These are phyloP conservation scores for Cinchona pubescens DNA, from an alignment of 257 asterid species.

Conservation along the genomic window DNA sequence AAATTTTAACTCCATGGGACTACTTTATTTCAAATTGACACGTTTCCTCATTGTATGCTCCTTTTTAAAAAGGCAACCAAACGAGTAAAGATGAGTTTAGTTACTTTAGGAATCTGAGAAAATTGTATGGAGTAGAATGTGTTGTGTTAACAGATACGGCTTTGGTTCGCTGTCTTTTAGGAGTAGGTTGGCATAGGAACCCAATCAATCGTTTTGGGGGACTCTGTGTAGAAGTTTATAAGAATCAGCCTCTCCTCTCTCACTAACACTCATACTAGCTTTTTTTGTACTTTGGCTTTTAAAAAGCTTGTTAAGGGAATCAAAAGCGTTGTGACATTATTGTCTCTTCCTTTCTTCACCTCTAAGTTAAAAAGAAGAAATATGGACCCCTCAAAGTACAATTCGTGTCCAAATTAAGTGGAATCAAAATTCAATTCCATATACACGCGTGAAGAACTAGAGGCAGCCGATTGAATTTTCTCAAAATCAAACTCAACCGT, in stretches of 20 bases:
- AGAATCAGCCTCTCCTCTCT: background rate
- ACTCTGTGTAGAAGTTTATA: background rate
- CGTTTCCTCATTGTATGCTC: background rate
- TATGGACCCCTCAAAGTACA: background rate
- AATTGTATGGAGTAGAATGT: background rate
- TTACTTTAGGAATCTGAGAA: background rate
- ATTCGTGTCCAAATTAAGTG: background rate
- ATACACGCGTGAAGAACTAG: background rate
- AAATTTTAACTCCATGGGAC: background rate
- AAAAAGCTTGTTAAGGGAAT: background rate
- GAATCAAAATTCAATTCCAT: background rate
- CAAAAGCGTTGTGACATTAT: background rate
- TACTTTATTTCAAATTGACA: background rate
- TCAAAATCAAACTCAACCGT: background rate
- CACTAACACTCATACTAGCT: background rate
- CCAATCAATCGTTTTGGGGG: background rate
- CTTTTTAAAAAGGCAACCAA: background rate
- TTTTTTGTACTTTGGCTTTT: background rate
- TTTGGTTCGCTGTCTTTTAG: background rate
- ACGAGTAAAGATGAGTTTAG: background rate
- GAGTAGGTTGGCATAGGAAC: background rate
- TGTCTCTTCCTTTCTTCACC: constrained; percentile 45
- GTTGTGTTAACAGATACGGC: background rate
- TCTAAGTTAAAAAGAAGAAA: constrained; percentile 29
- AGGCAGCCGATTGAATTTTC: background rate